phyloP scores from a whole-genome alignment of 2,329 filamentous ascomycete genomes.

The Neopestalotiopsis rosae region DNA sequence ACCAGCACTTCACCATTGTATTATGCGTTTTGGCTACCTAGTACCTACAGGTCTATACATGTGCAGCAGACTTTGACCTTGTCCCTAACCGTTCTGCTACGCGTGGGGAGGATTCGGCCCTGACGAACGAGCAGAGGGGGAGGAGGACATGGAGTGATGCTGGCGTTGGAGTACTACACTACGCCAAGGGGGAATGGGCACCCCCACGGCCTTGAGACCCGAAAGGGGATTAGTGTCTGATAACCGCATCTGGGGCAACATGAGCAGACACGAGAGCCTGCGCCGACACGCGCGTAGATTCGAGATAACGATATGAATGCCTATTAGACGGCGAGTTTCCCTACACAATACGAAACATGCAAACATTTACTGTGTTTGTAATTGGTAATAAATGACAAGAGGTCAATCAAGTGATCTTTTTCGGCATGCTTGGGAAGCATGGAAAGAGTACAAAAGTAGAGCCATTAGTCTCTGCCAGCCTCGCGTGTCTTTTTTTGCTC shows the following conservation, averaged over 20 bases:
- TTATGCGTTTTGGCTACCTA: background rate
- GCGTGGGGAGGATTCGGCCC: conserved; percentile 5
- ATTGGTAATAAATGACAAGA: background rate
- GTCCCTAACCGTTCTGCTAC: background rate
- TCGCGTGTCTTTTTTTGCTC: too few relatives aligned
- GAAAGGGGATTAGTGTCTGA: conserved; percentile 11
- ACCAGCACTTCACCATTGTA: background rate
- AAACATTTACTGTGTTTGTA: background rate
- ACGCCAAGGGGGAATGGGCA: background rate
- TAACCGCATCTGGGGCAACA: conserved; percentile 11
- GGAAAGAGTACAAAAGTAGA: too few relatives aligned
- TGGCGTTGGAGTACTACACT: conserved; percentile 2
- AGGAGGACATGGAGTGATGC: background rate
- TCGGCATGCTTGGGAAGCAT: too few relatives aligned
- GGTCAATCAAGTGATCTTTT: too few relatives aligned
- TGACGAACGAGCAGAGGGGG: background rate
- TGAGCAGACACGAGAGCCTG: background rate
- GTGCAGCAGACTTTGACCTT: too few relatives aligned
- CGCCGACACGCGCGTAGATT: conserved; percentile 8
- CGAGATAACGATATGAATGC: conserved; percentile 18
- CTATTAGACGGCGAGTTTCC: background rate
- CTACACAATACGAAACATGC: too few relatives aligned
- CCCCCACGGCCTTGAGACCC: conserved; percentile 14
- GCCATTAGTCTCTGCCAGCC: too few relatives aligned
- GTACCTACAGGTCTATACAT: too few relatives aligned